Percentiles rank a stretch among this genome's conserved stretches.
These are phyloP conservation scores for Omphalotus guepiniiformis DNA, from an alignment of 768 basidiomycete genomes.

Conservation along the genomic window DNA sequence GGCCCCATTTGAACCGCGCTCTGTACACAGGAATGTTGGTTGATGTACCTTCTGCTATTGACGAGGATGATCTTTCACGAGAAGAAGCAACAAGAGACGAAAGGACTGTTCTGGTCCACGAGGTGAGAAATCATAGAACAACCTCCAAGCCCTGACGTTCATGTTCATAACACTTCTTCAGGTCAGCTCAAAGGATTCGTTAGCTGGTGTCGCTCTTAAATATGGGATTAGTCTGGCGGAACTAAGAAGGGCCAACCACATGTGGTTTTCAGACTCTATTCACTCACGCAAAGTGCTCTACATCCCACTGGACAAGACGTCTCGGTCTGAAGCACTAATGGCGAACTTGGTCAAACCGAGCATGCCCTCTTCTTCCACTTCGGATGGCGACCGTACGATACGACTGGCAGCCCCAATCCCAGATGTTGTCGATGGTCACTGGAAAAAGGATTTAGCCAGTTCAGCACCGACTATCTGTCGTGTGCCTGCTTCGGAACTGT, in stretches of 20 bases:
- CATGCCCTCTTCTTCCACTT: not conserved
- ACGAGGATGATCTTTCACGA: conserved; percentile 9
- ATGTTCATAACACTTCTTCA: conserved; percentile 20
- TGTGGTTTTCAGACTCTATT: conserved; percentile 92
- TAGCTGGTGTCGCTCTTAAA: conserved; percentile 83
- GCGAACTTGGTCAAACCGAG: not conserved
- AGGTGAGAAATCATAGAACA: conserved; percentile 32
- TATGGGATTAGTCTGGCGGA: conserved; percentile 84
- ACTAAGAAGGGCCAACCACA: conserved; percentile 82
- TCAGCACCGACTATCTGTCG: conserved; percentile 33
- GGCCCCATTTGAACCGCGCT: conserved; percentile 37
- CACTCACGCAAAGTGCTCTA: conserved; percentile 81
- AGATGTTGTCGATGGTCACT: too few species aligned
- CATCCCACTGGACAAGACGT: conserved; percentile 66
- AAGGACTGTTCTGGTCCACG: conserved; percentile 55
- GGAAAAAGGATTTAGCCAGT: conserved; percentile 11
- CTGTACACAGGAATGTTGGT: conserved; percentile 27
- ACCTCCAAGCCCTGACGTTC: conserved; percentile 1
- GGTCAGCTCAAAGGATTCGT: conserved; percentile 73
- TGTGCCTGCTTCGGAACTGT: conserved; percentile 46
- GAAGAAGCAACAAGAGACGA: conserved; percentile 28
- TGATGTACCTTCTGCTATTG: conserved; percentile 22
- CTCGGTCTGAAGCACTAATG: conserved; percentile 21
- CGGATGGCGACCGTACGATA: not conserved
- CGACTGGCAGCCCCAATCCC: too few species aligned